Base-by-base conservation (phyloP, 176 grass and related monocot genomes). In the Lolium multiflorum region DNA sequence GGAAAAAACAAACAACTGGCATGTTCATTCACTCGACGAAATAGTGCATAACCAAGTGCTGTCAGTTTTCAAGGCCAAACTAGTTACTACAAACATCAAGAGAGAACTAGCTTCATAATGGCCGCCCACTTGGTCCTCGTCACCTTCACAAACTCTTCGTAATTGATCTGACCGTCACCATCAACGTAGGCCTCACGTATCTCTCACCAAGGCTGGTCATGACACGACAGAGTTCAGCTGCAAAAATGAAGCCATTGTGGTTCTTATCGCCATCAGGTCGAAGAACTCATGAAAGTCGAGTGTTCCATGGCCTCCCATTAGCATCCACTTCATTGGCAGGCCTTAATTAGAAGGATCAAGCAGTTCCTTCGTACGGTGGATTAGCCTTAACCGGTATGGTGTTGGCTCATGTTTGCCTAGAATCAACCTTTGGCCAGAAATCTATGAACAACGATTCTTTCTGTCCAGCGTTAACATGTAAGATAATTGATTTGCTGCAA, bases 151-250 rank as follows among this genome's bases (percentile, higher is more conserved):
- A 86, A 90, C 73, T 90, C 88, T 68, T 90, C 73, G 0, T 90
- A 86, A 44, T 90, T 90, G 84, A 86, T 90, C 73, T 90, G 89
- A 9, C 84, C 84, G n/a, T 90, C 88, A 28, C 83, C 88, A 3
- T 86, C 88, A 0, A 90, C 63, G 0, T 86, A 78, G 0, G 83
- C 88, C 48, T 82, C 88, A 39, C 83, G 88, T 25, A 90, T 82
- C 88, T 86, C 84, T 90, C 89, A 31, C 89, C 89, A 6, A 90
- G 89, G 84, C 86, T 90, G 79, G 89, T 90, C 89, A 90, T 90
- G 84, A 90, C 89, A 63, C 86, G 89, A 14, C 79, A 50, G 22
- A 90, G 89, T 50, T 90, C 79, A 78, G 89, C 84, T 0, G 89
- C 89, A 0, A 84, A 86, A 28, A 86, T 90, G 88, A 90, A 90